These are phyloP conservation scores for Colletotrichum liaoningense DNA, from an alignment of 2,329 filamentous ascomycete genomes.

Conservation along the genomic window DNA sequence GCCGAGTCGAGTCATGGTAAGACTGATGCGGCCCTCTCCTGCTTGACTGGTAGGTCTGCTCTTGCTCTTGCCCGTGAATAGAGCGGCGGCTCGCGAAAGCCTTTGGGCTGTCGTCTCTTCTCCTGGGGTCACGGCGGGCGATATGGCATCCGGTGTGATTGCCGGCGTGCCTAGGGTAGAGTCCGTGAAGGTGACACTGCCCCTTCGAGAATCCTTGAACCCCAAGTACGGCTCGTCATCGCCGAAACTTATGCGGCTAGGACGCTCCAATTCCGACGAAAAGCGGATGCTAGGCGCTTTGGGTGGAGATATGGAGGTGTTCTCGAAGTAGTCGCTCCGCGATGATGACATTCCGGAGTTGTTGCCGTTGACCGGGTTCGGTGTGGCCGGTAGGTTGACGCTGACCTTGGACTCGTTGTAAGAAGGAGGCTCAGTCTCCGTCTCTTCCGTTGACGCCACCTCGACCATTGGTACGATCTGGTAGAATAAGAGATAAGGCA, in stretches of 20 bases:
- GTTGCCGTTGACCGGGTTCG: constrained; percentile 43
- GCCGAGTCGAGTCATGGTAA: constrained; percentile 67
- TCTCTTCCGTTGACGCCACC: constrained; percentile 63
- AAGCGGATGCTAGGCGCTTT: constrained; percentile 64
- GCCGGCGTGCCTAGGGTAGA: constrained; percentile 52
- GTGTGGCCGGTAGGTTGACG: constrained; percentile 45
- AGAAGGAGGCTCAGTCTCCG: constrained; percentile 65
- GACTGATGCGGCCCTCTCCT: constrained; percentile 68
- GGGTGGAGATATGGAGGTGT: constrained; percentile 44
- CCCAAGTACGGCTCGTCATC: constrained; percentile 48
- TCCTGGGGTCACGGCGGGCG: constrained; percentile 53
- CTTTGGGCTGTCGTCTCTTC: constrained; percentile 67
- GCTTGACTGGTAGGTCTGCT: constrained; percentile 70
- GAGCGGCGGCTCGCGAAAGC: constrained; percentile 67
- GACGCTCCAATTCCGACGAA: constrained; percentile 65
- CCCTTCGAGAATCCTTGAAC: constrained; percentile 57
- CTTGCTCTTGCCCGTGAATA: constrained; percentile 60
- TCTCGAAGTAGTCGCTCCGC: constrained; percentile 60
- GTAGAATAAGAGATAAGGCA: constrained; percentile 95
- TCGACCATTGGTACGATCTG: constrained; percentile 91
- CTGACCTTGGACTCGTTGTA: constrained; percentile 65
- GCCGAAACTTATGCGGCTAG: constrained; percentile 59
- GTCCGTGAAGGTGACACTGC: constrained; percentile 63
- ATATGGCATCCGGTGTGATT: constrained; percentile 49
- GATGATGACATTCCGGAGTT: constrained; percentile 42